These are phyloP conservation scores for Arthrobotrys sphaeroides DNA, from an alignment of 2,329 filamentous ascomycete species.

Conservation along the genomic window DNA sequence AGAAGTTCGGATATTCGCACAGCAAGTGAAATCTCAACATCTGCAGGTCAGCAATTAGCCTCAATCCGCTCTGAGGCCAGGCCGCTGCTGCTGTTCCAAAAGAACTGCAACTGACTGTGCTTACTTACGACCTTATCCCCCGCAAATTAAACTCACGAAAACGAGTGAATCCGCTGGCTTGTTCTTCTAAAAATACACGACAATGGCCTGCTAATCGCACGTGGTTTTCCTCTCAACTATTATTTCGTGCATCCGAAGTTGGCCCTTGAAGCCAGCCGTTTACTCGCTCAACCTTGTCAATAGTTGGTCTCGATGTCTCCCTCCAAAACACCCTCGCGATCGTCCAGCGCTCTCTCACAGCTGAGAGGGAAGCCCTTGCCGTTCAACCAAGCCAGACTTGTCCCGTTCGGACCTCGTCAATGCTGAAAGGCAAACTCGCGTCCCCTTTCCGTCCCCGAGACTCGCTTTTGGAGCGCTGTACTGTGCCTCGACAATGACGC, in stretches of 20 bases:
- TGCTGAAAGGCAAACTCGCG: neutral
- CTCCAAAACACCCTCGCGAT: neutral
- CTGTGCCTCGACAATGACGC: slow-evolving; percentile 3
- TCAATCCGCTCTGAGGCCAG: neutral
- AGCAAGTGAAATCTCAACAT: slow-evolving; percentile 7
- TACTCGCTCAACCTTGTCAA: slow-evolving; percentile 19
- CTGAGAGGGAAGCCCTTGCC: slow-evolving; percentile 26
- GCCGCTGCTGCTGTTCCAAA: no score
- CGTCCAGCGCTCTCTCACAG: neutral
- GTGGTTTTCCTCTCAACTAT: slow-evolving; percentile 27
- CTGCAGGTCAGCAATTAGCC: slow-evolving; percentile 44
- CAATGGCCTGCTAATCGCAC: slow-evolving; percentile 11
- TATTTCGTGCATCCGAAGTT: slow-evolving; percentile 45
- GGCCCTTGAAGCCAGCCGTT: slow-evolving; percentile 4
- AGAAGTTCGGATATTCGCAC: neutral
- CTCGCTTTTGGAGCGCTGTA: slow-evolving; percentile 3
- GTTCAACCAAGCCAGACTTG: neutral
- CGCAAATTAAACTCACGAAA: slow-evolving; percentile 51
- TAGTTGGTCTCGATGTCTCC: slow-evolving; percentile 9
- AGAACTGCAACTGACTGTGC: slow-evolving; percentile 10
- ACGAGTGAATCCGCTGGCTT: slow-evolving; percentile 1
- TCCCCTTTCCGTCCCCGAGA: slow-evolving; percentile 28
- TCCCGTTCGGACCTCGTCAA: slow-evolving; percentile 34
- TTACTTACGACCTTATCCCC: no score
- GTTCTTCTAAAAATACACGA: slow-evolving; percentile 47